Evolutionary conservation across 345 rosid species (phyloP).

Genomic region (rapeseed (Brassica napus)): DNA sequence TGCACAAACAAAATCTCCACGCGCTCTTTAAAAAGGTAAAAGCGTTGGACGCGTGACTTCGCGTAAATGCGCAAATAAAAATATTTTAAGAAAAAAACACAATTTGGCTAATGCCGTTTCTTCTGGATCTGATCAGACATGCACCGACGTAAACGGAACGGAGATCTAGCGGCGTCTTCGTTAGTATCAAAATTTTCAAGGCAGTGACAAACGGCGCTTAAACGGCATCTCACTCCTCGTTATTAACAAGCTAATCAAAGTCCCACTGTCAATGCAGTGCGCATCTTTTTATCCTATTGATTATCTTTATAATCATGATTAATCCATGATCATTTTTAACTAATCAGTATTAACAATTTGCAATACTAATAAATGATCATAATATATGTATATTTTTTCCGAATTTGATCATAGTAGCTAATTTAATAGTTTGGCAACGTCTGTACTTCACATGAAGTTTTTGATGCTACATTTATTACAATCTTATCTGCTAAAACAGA

Average conservation of each 20-base stretch:
- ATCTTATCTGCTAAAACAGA: too few species aligned
- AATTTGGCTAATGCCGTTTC: constrained; percentile 8
- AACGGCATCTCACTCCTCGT: constrained; percentile 36
- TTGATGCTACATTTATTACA: too few species aligned
- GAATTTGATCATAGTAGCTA: too few species aligned
- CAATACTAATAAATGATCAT: neutral
- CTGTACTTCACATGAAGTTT: too few species aligned
- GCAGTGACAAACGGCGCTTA: constrained; percentile 42
- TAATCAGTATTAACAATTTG: neutral
- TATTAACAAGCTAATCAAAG: constrained; percentile 23
- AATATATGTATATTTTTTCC: too few species aligned
- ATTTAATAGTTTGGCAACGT: too few species aligned
- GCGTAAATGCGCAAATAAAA: neutral
- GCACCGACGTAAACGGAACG: constrained; percentile 50
- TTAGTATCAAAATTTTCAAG: neutral
- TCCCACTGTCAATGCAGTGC: constrained; percentile 16
- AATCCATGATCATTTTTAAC: neutral
- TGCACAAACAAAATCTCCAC: neutral
- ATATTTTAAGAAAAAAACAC: neutral
- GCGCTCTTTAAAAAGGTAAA: neutral
- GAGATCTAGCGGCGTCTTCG: constrained; percentile 29
- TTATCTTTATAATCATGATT: constrained; percentile 10
- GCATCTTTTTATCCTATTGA: constrained; percentile 8
- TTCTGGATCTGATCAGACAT: constrained; percentile 12
- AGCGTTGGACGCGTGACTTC: neutral